A percentile compares a stretch with the other conserved stretches of the same genome.
phyloP scores from a whole-genome alignment of 2,329 filamentous ascomycete genomes.

The Coniochaeta sp. region DNA sequence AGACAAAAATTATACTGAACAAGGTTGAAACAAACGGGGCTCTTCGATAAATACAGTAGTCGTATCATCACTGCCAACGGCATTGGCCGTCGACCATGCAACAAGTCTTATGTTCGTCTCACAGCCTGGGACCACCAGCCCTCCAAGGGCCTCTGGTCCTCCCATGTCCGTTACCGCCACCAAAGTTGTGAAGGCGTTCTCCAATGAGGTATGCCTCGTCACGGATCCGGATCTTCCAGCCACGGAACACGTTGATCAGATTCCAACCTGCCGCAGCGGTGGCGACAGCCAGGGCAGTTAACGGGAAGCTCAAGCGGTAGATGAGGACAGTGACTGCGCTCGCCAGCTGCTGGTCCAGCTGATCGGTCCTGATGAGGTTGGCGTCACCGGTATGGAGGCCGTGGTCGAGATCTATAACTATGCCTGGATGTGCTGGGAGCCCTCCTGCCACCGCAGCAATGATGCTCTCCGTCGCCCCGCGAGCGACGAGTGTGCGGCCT shows the following conservation, averaged over 20 bases:
- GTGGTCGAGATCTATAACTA: slow-evolving; percentile 11
- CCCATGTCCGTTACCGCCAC: slow-evolving; percentile 21
- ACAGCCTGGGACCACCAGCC: slow-evolving; percentile 23
- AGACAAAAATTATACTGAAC: not conserved
- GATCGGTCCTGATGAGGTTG: slow-evolving; percentile 13
- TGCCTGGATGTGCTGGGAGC: not conserved
- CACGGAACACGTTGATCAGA: slow-evolving; percentile 54
- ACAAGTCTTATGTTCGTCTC: not conserved
- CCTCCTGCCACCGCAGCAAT: slow-evolving; percentile 4
- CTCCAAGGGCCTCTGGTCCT: slow-evolving; percentile 21
- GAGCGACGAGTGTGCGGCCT: slow-evolving; percentile 43
- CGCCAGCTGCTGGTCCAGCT: slow-evolving; percentile 10
- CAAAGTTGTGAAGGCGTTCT: slow-evolving; percentile 91
- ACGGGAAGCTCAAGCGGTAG: slow-evolving; percentile 64
- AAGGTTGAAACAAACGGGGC: not conserved
- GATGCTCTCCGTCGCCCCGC: slow-evolving; percentile 12
- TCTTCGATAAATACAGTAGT: not conserved
- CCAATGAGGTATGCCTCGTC: slow-evolving; percentile 97
- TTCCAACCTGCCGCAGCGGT: slow-evolving; percentile 38
- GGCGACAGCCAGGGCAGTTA: slow-evolving; percentile 43
- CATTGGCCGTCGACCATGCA: not conserved
- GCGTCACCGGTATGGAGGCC: slow-evolving; percentile 7
- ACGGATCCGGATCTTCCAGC: slow-evolving; percentile 75
- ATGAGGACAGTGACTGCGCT: slow-evolving; percentile 27
- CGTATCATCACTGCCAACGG: not conserved